phyloP scores from a whole-genome alignment of 371 early-diverging fungal species.

The Rhizomucor pusillus region DNA sequence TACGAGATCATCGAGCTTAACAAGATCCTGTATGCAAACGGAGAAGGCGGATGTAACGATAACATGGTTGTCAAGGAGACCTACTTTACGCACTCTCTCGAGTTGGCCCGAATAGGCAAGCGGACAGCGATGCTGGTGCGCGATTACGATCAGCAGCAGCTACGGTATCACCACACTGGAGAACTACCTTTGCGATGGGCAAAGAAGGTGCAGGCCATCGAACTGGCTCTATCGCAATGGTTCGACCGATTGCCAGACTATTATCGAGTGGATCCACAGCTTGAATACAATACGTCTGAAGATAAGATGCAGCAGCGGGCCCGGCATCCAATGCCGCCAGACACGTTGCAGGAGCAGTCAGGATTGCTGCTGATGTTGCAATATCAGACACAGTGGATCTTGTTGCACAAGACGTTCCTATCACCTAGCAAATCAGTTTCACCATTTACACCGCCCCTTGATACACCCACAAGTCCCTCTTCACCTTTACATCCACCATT shows the following conservation, averaged over 20 bases:
- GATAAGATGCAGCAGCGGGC: conserved; percentile 1
- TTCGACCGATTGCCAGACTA: conserved; percentile 32
- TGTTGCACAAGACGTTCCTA: conserved; percentile 38
- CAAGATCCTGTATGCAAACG: conserved; percentile 13
- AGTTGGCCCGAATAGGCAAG: conserved; percentile 36
- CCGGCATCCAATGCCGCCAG: conserved; percentile 19
- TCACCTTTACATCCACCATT: conserved; percentile 8
- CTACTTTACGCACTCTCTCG: conserved; percentile 33
- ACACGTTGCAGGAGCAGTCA: conserved; percentile 25
- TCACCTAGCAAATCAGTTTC: conserved; percentile 16
- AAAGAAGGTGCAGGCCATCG: conserved; percentile 27
- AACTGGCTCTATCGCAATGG: conserved; percentile 37
- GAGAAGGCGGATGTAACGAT: conserved; percentile 23
- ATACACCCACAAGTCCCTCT: conserved; percentile 12
- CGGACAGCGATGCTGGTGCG: conserved; percentile 20
- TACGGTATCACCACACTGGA: conserved; percentile 16
- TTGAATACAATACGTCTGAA: neutral
- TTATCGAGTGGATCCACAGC: conserved; percentile 33
- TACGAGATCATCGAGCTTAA: conserved; percentile 34
- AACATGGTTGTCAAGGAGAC: conserved; percentile 41
- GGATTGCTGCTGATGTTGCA: conserved; percentile 39
- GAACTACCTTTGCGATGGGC: conserved; percentile 30
- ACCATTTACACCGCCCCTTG: conserved; percentile 15
- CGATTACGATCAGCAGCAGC: conserved; percentile 27
- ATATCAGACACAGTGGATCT: conserved; percentile 47